A percentile compares a stretch with the other conserved stretches of the same genome.
phyloP scores from a whole-genome alignment of 805 yeast species.

The Monosporozyma yasuniensis region DNA sequence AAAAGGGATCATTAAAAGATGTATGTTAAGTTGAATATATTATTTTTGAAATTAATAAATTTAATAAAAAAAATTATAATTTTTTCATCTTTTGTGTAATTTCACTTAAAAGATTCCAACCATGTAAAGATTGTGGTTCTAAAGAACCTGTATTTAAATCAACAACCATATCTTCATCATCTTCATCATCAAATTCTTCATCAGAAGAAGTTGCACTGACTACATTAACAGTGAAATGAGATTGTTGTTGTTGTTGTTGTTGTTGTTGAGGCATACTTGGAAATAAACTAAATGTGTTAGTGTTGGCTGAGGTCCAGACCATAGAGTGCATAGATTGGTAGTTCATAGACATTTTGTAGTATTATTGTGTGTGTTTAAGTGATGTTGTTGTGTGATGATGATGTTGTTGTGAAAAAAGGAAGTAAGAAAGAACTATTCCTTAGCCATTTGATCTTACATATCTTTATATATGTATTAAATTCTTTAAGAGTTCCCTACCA shows the following conservation, averaged over 20 bases:
- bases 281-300: background rate
- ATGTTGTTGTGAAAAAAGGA: no score
- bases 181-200: slow-evolving; percentile 2
- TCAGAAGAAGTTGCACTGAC: background rate
- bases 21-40: no score
- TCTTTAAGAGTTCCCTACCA: no score
- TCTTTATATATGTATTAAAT: no score
- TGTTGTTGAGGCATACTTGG: background rate
- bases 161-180: slow-evolving; percentile 25
- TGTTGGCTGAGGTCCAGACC: background rate
- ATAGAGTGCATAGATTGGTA: background rate
- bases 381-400: background rate
- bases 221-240: background rate
- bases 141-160: slow-evolving; percentile 26
- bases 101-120: slow-evolving; percentile 20
- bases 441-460: no score
- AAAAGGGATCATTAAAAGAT: background rate
- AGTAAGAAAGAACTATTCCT: no score
- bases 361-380: background rate
- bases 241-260: background rate
- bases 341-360: background rate
- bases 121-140: slow-evolving; percentile 19
- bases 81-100: slow-evolving; percentile 20
- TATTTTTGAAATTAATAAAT: no score
- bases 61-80: no score